Base-by-base conservation (phyloP, 2,329 filamentous ascomycete species). In the Alternaria alternata region DNA sequence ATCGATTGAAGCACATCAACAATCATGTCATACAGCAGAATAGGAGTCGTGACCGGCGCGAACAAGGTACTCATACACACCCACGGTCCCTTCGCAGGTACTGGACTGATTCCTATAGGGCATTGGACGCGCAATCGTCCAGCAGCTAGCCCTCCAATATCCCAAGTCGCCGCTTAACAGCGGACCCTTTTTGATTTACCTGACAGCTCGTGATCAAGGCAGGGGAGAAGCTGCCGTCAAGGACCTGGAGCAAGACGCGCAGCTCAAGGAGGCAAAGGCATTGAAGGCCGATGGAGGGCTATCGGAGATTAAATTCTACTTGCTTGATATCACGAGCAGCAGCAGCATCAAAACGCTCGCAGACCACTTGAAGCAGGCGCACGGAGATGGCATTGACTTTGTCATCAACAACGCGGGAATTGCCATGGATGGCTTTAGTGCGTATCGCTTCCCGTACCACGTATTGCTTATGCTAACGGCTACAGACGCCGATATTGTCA, bases 391-490 rank as follows among this genome's bases (percentile, higher is more conserved):
- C 4, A 77, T 86, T 32, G 84, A 86, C 59, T 79, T 85, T 38
- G 74, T 86, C 11, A 81, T 86, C 72, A 86, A 86, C 73, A 86
- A 86, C 60, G 84, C 84, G 0, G 84, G 79, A 4, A 80, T 84
- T 41, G 82, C 81, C 1, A 67, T 83, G 74, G 63, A 81, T 6
- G 82, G 82, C 3, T 84, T 83, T 54, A 77, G 79, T 81, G 63
- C 14, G 70, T 20, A 42, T 39, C 22, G 9, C 20, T 24, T 30
- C 16, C 20, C 28, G 26, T 22, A 5, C 4, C n/a, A 34, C 9
- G 9, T 12, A 16, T 5, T 32, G 22, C 24, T 26, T 26, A 16
- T 54, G 30, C 58, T 68, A 44, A 51, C 24, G 7, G 7, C 2
- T 3, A 4, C 5, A 80, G 81, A 85, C 64, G 59, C 75, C 5